Conservation (phyloP, 1,284 basidiomycete genomes). For the Cryptococcus neoformans region DNA sequence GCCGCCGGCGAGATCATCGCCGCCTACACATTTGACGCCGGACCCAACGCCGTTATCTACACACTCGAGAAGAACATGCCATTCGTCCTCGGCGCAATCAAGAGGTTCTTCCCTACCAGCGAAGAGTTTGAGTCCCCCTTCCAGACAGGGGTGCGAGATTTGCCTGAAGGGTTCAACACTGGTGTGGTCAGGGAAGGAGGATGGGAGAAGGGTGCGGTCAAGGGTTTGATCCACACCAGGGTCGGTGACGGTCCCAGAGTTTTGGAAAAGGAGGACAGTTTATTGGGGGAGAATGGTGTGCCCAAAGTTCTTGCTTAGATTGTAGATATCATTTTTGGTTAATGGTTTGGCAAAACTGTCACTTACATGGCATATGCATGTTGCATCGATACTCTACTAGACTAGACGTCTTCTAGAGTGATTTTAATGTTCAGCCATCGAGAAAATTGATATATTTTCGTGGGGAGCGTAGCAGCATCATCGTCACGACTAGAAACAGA, state of each 20-base stretch:
- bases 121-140: conserved; percentile 73
- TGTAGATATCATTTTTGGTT: background rate
- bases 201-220: conserved; percentile 73
- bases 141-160: conserved; percentile 56
- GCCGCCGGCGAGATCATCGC: conserved; percentile 68
- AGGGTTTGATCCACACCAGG: conserved; percentile 81
- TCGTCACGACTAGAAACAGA: too few relatives aligned
- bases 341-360: too few relatives aligned
- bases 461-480: too few relatives aligned
- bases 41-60: conserved; percentile 98
- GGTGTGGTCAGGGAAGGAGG: conserved; percentile 62
- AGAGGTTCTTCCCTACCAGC: conserved; percentile 78
- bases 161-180: conserved; percentile 68
- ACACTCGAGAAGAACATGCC: conserved; percentile 72
- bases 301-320: conserved; percentile 47
- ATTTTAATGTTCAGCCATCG: too few relatives aligned
- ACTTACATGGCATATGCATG: too few relatives aligned
- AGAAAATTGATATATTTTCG: too few relatives aligned
- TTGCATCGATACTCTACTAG: too few relatives aligned
- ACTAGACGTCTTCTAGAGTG: too few relatives aligned
- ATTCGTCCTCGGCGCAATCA: conserved; percentile 70
- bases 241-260: conserved; percentile 85
- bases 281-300: conserved; percentile 48
- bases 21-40: conserved; percentile 98
- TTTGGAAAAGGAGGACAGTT: conserved; percentile 43